Evolutionary conservation across 108 stramenopile genomes (phyloP).

Genomic region (Skeletonema grethae): DNA sequence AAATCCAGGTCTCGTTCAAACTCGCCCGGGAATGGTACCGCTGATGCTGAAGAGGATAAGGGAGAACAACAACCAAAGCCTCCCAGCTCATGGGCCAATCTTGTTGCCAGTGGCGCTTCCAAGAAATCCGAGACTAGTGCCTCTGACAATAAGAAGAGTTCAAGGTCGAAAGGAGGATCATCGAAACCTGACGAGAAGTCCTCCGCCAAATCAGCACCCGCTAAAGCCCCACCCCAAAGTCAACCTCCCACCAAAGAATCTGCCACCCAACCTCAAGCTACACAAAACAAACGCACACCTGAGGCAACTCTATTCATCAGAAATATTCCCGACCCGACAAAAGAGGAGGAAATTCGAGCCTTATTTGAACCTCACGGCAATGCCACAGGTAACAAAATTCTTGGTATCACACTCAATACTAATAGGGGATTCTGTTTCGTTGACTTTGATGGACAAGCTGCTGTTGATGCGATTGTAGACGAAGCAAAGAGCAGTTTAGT

Average conservation of each 20-base stretch:
- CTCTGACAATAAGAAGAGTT: conserved; percentile 21
- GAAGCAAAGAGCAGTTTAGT: conserved; percentile 35
- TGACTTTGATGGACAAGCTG: conserved; percentile 73
- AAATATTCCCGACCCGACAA: conserved; percentile 71
- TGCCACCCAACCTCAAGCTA: conserved; percentile 19
- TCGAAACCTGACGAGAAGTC: conserved; percentile 14
- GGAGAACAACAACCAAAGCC: conserved; percentile 47
- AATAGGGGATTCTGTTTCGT: conserved; percentile 82
- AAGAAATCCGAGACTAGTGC: conserved; percentile 18
- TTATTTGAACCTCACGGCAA: conserved; percentile 79
- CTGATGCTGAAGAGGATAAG: conserved; percentile 19
- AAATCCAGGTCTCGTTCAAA: conserved; percentile 48
- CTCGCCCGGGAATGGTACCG: conserved; percentile 20
- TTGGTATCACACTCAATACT: conserved; percentile 70
- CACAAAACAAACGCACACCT: conserved; percentile 59
- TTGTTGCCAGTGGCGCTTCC: conserved; percentile 69
- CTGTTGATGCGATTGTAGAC: conserved; percentile 68
- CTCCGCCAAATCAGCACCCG: conserved; percentile 7
- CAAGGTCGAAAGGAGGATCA: conserved; percentile 14
- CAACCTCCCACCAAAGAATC: conserved; percentile 12
- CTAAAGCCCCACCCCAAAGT: conserved; percentile 44
- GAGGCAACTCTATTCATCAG: conserved; percentile 85
- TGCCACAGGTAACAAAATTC: conserved; percentile 60
- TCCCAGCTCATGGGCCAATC: conserved; percentile 83
- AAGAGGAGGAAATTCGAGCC: conserved; percentile 69